Conservation (phyloP, 2,329 filamentous ascomycete species). For the Parascedosporium putredinis region DNA sequence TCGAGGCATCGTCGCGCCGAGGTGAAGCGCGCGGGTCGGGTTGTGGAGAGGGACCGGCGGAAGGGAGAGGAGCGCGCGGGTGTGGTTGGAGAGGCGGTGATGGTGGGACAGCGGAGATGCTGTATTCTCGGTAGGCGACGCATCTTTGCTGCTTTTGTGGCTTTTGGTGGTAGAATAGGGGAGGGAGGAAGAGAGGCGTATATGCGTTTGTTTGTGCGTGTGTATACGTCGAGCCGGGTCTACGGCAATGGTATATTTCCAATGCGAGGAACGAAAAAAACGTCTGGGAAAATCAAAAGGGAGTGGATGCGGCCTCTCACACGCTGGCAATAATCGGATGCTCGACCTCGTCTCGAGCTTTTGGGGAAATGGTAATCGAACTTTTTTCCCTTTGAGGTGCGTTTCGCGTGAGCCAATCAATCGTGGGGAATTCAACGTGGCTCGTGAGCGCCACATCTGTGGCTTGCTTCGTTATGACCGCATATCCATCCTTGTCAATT, state of each 20-base stretch:
- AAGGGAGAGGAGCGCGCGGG: constrained; percentile 11
- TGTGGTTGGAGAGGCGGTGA: constrained; percentile 10
- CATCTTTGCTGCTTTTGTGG: constrained; percentile 20
- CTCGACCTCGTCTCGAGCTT: too few relatives aligned
- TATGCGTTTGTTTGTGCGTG: neutral
- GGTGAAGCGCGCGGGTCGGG: constrained; percentile 17
- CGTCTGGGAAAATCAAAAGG: too few relatives aligned
- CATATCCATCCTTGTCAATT: too few relatives aligned
- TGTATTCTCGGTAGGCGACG: constrained; percentile 30
- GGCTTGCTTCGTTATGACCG: neutral
- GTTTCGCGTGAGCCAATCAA: neutral
- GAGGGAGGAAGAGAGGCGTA: too few relatives aligned
- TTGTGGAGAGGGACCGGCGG: constrained; percentile 12
- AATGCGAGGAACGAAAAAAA: too few relatives aligned
- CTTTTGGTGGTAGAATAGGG: neutral
- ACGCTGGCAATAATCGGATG: too few relatives aligned
- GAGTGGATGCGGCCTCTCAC: too few relatives aligned
- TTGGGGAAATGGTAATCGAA: neutral
- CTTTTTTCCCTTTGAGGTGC: constrained; percentile 3
- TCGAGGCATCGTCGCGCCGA: constrained; percentile 13
- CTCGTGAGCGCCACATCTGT: neutral
- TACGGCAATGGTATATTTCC: too few relatives aligned
- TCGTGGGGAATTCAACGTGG: neutral
- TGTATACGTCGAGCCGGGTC: neutral
- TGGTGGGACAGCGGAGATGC: constrained; percentile 22